A percentile compares a stretch with the other conserved stretches of the same genome.
Evolutionary conservation across 768 basidiomycete species (phyloP).

Genomic region (Chalciporus pseudorubinellus): DNA sequence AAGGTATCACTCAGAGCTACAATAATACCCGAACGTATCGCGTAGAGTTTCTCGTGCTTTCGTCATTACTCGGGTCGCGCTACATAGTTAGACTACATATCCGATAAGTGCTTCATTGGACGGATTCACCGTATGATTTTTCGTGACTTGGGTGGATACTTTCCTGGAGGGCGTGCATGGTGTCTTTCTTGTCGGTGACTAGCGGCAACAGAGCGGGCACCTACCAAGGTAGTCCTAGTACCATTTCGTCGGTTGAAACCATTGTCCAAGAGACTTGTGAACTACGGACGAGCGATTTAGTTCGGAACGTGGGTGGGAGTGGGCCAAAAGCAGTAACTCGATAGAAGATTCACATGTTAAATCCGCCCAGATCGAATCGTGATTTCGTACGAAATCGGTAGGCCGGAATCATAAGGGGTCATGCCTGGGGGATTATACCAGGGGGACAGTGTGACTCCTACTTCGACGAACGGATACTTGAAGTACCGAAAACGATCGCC

Average conservation of each 20-base stretch:
- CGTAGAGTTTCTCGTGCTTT: constrained; percentile 12
- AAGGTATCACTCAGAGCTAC: constrained; percentile 9
- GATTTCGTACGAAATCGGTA: constrained; percentile 3
- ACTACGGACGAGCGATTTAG: background rate
- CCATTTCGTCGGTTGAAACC: background rate
- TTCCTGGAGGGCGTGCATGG: background rate
- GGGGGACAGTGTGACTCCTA: background rate
- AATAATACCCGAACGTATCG: constrained; percentile 17
- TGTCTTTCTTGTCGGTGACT: background rate
- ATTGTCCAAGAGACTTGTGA: background rate
- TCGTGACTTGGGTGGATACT: background rate
- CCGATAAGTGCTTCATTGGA: background rate
- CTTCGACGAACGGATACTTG: background rate
- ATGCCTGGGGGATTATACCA: background rate
- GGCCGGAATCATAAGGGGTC: constrained; percentile 23
- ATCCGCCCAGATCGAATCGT: constrained; percentile 8
- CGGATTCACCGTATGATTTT: background rate
- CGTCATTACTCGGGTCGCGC: background rate
- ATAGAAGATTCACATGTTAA: constrained; percentile 34
- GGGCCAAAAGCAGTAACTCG: constrained; percentile 17
- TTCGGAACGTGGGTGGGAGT: constrained; percentile 19
- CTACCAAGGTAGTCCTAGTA: background rate
- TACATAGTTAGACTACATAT: background rate
- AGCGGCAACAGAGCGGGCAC: background rate
- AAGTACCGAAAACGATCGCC: background rate